phyloP scores from a whole-genome alignment of 257 asterid species.

The Gynochthodes officinalis region DNA sequence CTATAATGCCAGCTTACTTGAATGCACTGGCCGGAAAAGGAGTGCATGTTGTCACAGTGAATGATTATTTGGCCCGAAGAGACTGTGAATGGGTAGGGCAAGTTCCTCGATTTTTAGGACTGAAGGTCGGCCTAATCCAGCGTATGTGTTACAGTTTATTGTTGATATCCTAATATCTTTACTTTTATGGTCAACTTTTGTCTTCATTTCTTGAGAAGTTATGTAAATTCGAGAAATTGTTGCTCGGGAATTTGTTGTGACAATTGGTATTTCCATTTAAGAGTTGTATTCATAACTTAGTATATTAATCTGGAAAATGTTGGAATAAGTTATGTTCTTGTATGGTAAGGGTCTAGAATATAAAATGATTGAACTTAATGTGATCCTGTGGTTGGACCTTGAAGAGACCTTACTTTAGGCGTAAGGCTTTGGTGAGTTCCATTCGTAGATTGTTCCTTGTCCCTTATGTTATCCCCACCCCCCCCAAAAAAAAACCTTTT shows the following conservation, averaged over 20 bases:
- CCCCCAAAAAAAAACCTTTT: no score
- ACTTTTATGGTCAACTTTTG: neutral
- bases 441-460: neutral
- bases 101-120: slow-evolving; percentile 95
- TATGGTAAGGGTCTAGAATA: neutral
- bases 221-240: neutral
- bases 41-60: slow-evolving; percentile 90
- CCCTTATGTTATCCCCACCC: neutral
- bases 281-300: neutral
- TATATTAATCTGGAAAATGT: no score
- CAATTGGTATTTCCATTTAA: neutral
- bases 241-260: neutral
- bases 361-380: neutral
- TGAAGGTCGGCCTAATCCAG: slow-evolving; percentile 98
- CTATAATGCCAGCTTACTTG: slow-evolving; percentile 87
- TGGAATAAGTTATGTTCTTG: neutral
- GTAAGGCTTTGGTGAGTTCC: neutral
- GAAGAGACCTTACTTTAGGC: neutral
- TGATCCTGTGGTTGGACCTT: neutral
- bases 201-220: neutral
- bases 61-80: slow-evolving; percentile 93
- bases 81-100: slow-evolving; percentile 99
- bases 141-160: slow-evolving; percentile 56
- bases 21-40: slow-evolving; percentile 94
- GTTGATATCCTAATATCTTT: neutral